Percentiles rank a stretch among this genome's conserved stretches.
Conservation (phyloP, 2,329 filamentous ascomycete genomes). For the Cordyceps tenuipes region DNA sequence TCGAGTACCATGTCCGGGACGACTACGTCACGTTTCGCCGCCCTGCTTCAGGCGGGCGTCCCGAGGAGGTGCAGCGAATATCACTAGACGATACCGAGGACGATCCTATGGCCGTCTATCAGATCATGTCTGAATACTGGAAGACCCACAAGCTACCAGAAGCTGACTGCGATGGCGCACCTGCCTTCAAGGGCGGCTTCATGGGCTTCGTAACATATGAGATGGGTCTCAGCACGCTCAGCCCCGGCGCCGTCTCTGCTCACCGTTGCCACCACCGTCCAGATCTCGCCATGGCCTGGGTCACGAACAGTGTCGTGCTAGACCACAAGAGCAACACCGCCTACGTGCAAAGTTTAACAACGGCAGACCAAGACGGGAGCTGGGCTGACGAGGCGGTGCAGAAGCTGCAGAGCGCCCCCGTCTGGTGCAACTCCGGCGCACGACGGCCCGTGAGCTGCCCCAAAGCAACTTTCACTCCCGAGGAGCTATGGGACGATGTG, state of each 20-base stretch:
- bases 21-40: conserved; percentile 24
- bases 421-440: conserved; percentile 22
- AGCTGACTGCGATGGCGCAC: conserved; percentile 14
- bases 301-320: conserved; percentile 68
- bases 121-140: conserved; percentile 40
- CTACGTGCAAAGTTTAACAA: conserved; percentile 48
- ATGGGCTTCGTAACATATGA: conserved; percentile 84
- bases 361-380: conserved; percentile 19
- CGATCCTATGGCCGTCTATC: conserved; percentile 37
- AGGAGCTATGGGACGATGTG: conserved; percentile 14
- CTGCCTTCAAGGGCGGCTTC: conserved; percentile 72
- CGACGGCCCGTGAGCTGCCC: conserved; percentile 5
- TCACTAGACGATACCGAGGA: conserved; percentile 19
- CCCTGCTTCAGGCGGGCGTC: conserved; percentile 14
- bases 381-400: conserved; percentile 25
- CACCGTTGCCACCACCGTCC: conserved; percentile 39
- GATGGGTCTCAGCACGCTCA: conserved; percentile 50
- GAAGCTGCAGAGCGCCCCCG: conserved; percentile 24
- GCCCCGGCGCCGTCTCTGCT: conserved; percentile 20
- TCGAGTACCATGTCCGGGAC: conserved; percentile 51
- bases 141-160: conserved; percentile 19
- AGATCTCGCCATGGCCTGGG: conserved; percentile 69
- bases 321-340: conserved; percentile 57
- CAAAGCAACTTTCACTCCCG: conserved; percentile 3
- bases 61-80: conserved; percentile 22